Evolutionary conservation across 2,329 filamentous ascomycete genomes (phyloP), one percentile per base, ranked within the genome.

Genomic region (Apiospora koreana): DNA sequence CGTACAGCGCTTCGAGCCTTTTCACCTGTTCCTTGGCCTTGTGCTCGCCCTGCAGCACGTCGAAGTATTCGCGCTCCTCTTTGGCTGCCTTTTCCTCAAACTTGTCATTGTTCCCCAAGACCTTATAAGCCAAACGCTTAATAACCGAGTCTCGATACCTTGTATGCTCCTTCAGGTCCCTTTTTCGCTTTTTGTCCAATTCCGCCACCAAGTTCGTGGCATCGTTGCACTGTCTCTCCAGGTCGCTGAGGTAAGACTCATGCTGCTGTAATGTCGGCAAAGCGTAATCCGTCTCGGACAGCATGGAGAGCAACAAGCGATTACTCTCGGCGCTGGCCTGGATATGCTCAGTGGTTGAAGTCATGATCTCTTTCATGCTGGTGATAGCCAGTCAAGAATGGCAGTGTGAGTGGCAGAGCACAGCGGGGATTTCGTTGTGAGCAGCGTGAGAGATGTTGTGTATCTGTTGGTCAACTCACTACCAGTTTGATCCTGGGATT

Each of bases 51-150:
- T 87, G 84, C 65, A 87, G 81, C 0, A 83, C 87, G 64, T 86
- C 83, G 35, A 87, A 81, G 76, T 88, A 89, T 72, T 89, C 87
- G 58, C 80, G 78, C 76, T 89, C 87, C 76, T 89, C 87, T 72
- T 85, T 86, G 66, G 83, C 82, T 18, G 86, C 85, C 67, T 81
- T 82, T n/a, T 82, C 81, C 21, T 80, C 78, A 72, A 87, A 87
- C 67, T 83, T 83, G n/a, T 83, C 84, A 54, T 81, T 81, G 72
- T 84, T 84, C 38, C 87, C 84, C 5, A 83, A 80, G 12, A 87
- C 79, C 71, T 83, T 86, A 81, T 86, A 86, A 48, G 84, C 80
- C 74, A 87, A 86, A 48, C 87, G 85, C 69, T 82, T 83, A 74
- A 88, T 79, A 65, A 85, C 83, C 62, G 83, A 86, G 78, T 88